A percentile compares a stretch with the other conserved stretches of the same genome.
Conservation (phyloP, 1,284 basidiomycete species). For the Rhodotorula mucilaginosa region DNA sequence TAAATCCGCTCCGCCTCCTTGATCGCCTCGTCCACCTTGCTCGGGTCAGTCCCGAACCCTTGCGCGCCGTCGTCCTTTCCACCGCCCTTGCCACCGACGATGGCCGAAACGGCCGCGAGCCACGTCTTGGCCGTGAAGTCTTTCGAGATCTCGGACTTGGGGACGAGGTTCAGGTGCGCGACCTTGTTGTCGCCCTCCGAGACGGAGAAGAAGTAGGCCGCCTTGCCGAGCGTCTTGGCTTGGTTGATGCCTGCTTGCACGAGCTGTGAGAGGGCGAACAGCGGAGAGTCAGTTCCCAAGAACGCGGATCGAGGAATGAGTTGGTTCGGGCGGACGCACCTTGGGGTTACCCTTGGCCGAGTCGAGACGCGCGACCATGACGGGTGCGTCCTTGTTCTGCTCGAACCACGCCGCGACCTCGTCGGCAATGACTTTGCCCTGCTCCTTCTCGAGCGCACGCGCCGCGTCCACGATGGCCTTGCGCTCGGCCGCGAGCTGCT, state of each 20-base stretch:
- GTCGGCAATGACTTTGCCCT: conserved; percentile 78
- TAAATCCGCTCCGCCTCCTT: conserved; percentile 35
- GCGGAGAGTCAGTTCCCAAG: neutral
- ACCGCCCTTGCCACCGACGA: conserved; percentile 89
- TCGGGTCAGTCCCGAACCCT: conserved; percentile 70
- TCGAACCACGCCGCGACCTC: conserved; percentile 69
- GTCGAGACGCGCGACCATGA: conserved; percentile 68
- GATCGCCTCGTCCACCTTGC: conserved; percentile 70
- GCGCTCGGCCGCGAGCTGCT: conserved; percentile 67
- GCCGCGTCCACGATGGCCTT: conserved; percentile 81
- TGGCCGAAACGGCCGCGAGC: conserved; percentile 71
- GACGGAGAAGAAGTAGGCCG: conserved; percentile 82
- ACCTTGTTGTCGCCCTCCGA: conserved; percentile 68
- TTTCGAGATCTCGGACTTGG: conserved; percentile 61
- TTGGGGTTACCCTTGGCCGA: conserved; percentile 73
- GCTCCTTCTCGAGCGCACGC: conserved; percentile 75
- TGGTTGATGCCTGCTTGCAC: conserved; percentile 67
- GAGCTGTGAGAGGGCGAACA: conserved; percentile 58
- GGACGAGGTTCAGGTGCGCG: conserved; percentile 82
- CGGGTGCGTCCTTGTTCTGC: conserved; percentile 66
- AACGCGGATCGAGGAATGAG: neutral
- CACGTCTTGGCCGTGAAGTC: conserved; percentile 77
- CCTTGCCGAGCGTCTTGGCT: conserved; percentile 75
- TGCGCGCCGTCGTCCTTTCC: conserved; percentile 87
- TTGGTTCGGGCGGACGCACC: conserved; percentile 52